Evolutionary conservation across 805 yeast species (phyloP), one percentile per base, ranked within the genome.

Genomic region (Wickerhamiella siamensis): DNA sequence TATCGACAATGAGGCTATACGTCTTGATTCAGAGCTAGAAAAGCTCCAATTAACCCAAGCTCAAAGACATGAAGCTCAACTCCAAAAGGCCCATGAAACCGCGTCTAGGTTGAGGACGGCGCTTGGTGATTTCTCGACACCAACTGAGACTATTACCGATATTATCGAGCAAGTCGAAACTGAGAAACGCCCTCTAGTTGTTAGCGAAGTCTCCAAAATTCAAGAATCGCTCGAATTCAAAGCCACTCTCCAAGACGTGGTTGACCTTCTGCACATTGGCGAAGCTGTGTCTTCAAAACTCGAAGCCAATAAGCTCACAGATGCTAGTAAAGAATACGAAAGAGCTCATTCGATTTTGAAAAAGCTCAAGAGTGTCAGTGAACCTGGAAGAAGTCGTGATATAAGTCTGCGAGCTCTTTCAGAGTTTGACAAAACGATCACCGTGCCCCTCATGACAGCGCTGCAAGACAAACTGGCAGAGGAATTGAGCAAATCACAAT

Each of bases 1-100:
- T 14, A 33, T 51, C 5, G 54, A 52, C 31, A 31, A 33, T 3
- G 49, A 52, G 40, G 24, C 43, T 16, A 39, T 36, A 1, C 31
- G 27, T 4, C 31, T 51, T 24, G 37, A 43, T 36, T 38, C 32
- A 4, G 27, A 34, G 16, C 26, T 9, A 4, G 37, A 17, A 5
- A 19, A 12, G 3, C 9, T 34, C 6, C 12, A 17, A 8, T 15
- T 3, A 2, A 4, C 3, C 2, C 2, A 22, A 39, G 33, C 18
- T 4, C n/a, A 9, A 4, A 19, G 24, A 14, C 38, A 40, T 3
- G 48, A 41, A 6, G 41, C 17, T 8, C 33, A 26, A 12, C 27
- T 41, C 36, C 27, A 26, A 14, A 12, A n/a, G 4, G 33, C 35
- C 8, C 33, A 16, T 2, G 35, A 35, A 26, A 19, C 27, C 5